Evolutionary conservation across 192 early-diverging fungal genomes (phyloP), one percentile per base, ranked within the genome.

Genomic region (Backusella sp.): DNA sequence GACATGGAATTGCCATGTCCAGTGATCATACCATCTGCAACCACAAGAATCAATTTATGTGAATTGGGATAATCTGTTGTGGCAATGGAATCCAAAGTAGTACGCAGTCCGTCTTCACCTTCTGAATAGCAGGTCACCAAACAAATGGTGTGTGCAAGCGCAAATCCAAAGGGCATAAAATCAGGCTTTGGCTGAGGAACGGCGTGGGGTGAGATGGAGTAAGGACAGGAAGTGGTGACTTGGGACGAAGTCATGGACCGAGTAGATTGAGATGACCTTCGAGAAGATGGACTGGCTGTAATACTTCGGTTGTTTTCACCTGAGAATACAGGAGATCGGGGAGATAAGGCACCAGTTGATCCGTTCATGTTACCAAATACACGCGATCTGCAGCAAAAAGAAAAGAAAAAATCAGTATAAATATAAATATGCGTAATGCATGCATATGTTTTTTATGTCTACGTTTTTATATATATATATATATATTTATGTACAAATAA

Each of bases 91-190:
- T 95, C 92, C 52, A 96, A 75, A 11, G 94, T 96, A 9, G 89
- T 91, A 26, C 90, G 84, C 46, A 95, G 78, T 7, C 91, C 90
- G 46, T 94, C 87, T 62, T 82, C 84, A 14, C 90, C 90, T 80
- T 94, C 93, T 28, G 94, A 96, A 77, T 94, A 93, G 65, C 91
- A 92, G 1, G 93, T 94, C 6, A 94, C 90, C 30, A 94, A 80
- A 68, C 91, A 84, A 68, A 94, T 90, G 12, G 91, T 93, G 79
- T 94, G 88, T 9, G 80, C 80, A 34, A 87, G 65, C 1, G 78
- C 65, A 70, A 89, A 89, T 35, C 87, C 86, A 59, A 86, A 89
- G 1, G 86, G 88, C 81, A 83, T 78, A 72, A 78, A 87, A 3
- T 80, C 83, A n/a, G 76, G 23, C 4, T 74, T 76, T 14, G 85